phyloP scores from a whole-genome alignment of 2,329 filamentous ascomycete genomes.

The Grosmannia huntii region DNA sequence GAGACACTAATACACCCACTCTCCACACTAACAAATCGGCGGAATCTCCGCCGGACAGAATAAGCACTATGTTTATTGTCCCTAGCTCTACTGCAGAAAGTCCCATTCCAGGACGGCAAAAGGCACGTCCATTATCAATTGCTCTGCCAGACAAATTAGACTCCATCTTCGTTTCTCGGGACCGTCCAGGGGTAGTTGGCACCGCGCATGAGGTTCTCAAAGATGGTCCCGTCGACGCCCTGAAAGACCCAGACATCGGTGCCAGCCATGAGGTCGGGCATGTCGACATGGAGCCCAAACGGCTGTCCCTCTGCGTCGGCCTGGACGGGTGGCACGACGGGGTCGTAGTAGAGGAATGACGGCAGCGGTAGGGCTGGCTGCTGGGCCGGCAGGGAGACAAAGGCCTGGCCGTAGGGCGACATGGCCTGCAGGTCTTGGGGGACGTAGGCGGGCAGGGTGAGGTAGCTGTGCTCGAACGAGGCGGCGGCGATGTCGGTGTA shows the following conservation, averaged over 20 bases:
- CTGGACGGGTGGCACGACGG: not conserved
- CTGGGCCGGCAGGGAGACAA: not conserved
- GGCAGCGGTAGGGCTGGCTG: not conserved
- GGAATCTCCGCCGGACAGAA: not conserved
- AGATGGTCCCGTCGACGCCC: conserved; percentile 20
- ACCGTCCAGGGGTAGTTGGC: not conserved
- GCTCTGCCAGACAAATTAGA: no score
- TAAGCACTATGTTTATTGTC: not conserved
- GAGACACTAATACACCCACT: no score
- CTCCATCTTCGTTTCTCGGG: no score
- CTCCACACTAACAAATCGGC: not conserved
- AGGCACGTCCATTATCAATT: no score
- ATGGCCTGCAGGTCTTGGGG: not conserved
- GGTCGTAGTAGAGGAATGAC: conserved; percentile 2
- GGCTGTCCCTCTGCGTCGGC: not conserved
- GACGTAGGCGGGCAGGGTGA: not conserved
- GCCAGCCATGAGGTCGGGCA: conserved; percentile 13
- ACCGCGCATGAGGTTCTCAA: conserved; percentile 13
- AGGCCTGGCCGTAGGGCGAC: not conserved
- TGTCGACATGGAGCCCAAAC: not conserved
- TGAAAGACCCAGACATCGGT: conserved; percentile 20
- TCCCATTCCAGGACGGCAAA: no score
- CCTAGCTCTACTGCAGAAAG: no score
- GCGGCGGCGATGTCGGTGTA: not conserved
- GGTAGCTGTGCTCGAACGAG: not conserved